phyloP scores from a whole-genome alignment of 1,284 basidiomycete species.

The Ganoderma sinense region DNA sequence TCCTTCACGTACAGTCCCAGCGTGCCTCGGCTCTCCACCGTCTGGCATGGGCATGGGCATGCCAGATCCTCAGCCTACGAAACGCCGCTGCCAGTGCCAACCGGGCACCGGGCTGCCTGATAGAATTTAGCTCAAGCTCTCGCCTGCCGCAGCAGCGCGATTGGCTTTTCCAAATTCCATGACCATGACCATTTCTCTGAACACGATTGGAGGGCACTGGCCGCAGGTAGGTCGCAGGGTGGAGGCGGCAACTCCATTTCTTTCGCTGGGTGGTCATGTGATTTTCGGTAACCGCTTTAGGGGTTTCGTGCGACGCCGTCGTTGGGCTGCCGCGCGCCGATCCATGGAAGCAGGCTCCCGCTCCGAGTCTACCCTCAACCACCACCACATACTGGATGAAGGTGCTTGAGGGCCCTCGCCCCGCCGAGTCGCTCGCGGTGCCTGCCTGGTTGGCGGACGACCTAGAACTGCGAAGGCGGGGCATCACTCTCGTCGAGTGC shows the following conservation, averaged over 20 bases:
- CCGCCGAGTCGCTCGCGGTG: not conserved
- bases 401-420: not conserved
- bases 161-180: no score
- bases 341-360: not conserved
- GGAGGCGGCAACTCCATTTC: not conserved
- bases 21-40: no score
- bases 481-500: constrained; percentile 1
- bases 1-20: no score
- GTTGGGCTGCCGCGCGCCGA: not conserved
- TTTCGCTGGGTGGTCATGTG: not conserved
- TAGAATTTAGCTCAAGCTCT: not conserved
- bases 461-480: not conserved
- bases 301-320: not conserved
- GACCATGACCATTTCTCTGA: no score
- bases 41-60: no score
- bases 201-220: not conserved
- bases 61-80: no score
- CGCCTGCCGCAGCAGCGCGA: no score
- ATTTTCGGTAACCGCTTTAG: not conserved
- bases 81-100: no score
- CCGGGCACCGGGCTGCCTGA: no score
- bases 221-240: no score
- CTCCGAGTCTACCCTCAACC: not conserved
- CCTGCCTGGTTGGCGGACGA: not conserved
- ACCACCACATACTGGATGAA: not conserved